Evolutionary conservation across 2,329 filamentous ascomycete genomes (phyloP).

Genomic region (Verticillium klebahnii): DNA sequence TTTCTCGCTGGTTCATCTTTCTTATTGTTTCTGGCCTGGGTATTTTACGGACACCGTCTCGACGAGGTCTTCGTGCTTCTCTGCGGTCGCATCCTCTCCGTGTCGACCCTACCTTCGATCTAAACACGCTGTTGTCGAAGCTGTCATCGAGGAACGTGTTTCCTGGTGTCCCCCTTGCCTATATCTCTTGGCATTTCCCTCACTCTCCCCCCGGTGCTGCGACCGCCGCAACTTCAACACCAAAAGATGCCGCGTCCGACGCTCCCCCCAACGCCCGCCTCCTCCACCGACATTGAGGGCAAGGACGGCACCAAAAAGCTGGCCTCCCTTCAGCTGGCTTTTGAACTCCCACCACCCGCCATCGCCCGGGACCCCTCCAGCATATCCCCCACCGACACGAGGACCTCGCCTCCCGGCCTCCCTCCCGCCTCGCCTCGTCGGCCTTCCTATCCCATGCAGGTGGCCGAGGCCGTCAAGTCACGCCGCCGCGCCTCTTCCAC

Average conservation of each 20-base stretch:
- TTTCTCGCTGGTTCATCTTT: not conserved
- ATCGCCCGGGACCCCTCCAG: constrained; percentile 46
- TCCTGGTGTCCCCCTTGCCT: not conserved
- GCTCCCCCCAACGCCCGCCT: constrained; percentile 71
- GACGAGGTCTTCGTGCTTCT: not conserved
- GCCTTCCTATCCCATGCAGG: constrained; percentile 39
- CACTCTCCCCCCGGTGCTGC: not conserved
- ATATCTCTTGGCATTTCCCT: not conserved
- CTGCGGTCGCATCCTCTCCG: not conserved
- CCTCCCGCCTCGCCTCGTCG: constrained; percentile 12
- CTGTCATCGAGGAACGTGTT: not conserved
- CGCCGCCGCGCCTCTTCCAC: constrained; percentile 44
- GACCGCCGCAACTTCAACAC: not conserved
- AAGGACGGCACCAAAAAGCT: constrained; percentile 62
- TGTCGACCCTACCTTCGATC: not conserved
- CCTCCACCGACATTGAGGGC: constrained; percentile 73
- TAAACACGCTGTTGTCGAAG: not conserved
- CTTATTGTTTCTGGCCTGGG: not conserved
- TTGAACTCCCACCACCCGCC: constrained; percentile 74
- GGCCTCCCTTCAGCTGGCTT: constrained; percentile 59
- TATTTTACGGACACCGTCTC: not conserved
- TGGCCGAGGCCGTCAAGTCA: constrained; percentile 48
- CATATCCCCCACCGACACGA: constrained; percentile 35
- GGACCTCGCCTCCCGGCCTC: constrained; percentile 19
- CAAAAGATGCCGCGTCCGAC: constrained; percentile 58